Base-by-base conservation (phyloP, 192 early-diverging fungal genomes). In the Irineochytrium annulatum region DNA sequence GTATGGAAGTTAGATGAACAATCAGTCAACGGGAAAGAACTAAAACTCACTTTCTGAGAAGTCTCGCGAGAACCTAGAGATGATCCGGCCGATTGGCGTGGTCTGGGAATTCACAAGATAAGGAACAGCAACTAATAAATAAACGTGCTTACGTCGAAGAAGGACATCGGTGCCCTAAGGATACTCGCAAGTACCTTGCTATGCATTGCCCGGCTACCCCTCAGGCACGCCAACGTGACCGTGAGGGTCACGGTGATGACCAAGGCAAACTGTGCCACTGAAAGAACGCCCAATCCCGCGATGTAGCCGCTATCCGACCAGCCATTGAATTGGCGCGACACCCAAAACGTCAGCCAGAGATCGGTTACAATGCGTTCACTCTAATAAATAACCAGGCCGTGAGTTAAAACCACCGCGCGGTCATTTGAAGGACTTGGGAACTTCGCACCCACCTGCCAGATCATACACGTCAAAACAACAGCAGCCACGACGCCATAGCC, bases 41-140 rank as follows among this genome's bases (percentile, higher is more conserved):
- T 71, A 74, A 33, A 76, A 69, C 34, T 79, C 67, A 5, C 60
- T 62, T 19, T 87, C 78, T 24, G 81, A 63, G 17, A 88, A 68
- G 71, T 92, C 86, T 58, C 88, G 88, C 19, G 78, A 81, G 62
- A 86, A 74, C 8, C 82, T 62, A 54, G 81, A 79, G 54, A 91
- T 80, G 58, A 91, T 86, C 13, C 86, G 76, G 22, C 88, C 88
- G 5, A 89, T 61, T 3, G 88, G 88, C 0, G 87, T 90, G 16
- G 84, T 80, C 34, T 43, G n/a, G 13, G 39, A 13, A 16, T n/a
- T n/a, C n/a, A n/a, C n/a, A n/a, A n/a, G n/a, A n/a, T n/a, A n/a
- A n/a, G n/a, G n/a, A n/a, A n/a, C n/a, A n/a, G n/a, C n/a, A n/a
- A n/a, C n/a, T 13, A n/a, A 16, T 43, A 43, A 16, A n/a, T 43